Percentiles rank a stretch among this genome's conserved stretches.
Evolutionary conservation across 2,329 filamentous ascomycete genomes (phyloP).

Genomic region (Penicillium digitatum): DNA sequence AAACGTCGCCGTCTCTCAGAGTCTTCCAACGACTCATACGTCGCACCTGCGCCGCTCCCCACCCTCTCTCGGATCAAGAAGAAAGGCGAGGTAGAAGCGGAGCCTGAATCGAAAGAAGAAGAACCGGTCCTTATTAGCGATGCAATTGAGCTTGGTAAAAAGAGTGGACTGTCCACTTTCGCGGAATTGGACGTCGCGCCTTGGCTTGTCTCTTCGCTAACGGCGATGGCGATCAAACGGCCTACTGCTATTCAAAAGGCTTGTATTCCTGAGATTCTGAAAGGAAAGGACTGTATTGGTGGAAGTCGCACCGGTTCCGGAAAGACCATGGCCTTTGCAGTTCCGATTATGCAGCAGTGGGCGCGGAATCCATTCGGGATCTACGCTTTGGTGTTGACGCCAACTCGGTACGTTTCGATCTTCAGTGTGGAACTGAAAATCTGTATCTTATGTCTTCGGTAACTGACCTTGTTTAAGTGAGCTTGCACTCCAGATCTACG

Average conservation of each 20-base stretch:
- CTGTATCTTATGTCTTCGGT: neutral
- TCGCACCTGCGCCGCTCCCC: conserved; percentile 35
- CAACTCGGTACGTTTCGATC: conserved; percentile 58
- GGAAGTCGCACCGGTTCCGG: conserved; percentile 92
- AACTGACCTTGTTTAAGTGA: conserved; percentile 54
- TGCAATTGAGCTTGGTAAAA: conserved; percentile 39
- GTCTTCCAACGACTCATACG: conserved; percentile 35
- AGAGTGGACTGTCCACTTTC: conserved; percentile 58
- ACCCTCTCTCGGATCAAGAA: conserved; percentile 43
- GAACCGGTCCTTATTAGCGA: conserved; percentile 40
- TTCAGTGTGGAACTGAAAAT: neutral
- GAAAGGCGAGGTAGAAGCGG: conserved; percentile 27
- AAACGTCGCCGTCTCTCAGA: conserved; percentile 41
- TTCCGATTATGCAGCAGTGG: conserved; percentile 91
- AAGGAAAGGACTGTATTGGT: conserved; percentile 90
- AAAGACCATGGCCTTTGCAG: conserved; percentile 94
- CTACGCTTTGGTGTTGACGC: conserved; percentile 83
- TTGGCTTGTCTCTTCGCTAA: conserved; percentile 82
- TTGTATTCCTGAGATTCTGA: conserved; percentile 88
- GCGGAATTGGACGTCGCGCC: conserved; percentile 68
- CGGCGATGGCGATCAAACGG: conserved; percentile 72
- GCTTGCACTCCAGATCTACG: conserved; percentile 90
- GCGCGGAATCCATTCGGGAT: conserved; percentile 87
- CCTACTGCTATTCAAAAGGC: conserved; percentile 91
- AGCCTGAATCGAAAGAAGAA: conserved; percentile 20